phyloP scores from a whole-genome alignment of 2,329 filamentous ascomycete genomes.

The Cryphonectria japonica region DNA sequence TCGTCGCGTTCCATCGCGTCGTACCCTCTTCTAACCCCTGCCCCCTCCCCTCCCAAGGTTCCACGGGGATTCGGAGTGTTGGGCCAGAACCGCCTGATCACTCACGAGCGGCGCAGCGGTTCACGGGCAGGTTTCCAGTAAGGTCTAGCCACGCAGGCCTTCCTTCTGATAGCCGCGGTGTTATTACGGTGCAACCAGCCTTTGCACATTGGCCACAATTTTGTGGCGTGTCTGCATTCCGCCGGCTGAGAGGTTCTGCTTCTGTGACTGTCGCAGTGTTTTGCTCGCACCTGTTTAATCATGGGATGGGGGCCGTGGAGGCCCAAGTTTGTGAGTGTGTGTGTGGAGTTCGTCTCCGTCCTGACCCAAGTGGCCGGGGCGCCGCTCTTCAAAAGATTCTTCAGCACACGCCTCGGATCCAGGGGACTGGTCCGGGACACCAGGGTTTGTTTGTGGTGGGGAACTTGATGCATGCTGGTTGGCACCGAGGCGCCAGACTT shows the following conservation, averaged over 20 bases:
- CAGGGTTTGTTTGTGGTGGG: not conserved
- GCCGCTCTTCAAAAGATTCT: constrained; percentile 13
- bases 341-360: not conserved
- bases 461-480: not conserved
- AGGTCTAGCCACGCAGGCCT: not conserved
- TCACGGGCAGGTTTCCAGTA: not conserved
- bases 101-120: not conserved
- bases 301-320: not conserved
- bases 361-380: constrained; percentile 11
- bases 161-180: not conserved
- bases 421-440: not conserved
- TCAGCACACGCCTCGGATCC: constrained; percentile 7
- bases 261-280: not conserved
- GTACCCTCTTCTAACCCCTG: not conserved
- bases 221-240: not conserved
- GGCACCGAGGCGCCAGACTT: constrained; percentile 1
- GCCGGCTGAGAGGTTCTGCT: not conserved
- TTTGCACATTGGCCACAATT: not conserved
- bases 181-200: constrained; percentile 7
- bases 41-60: not conserved
- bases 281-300: not conserved
- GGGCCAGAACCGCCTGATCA: constrained; percentile 1
- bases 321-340: not conserved
- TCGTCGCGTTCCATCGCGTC: constrained; percentile 1
- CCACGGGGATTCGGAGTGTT: not conserved